These are phyloP conservation scores for Trametes villosa DNA, from an alignment of 768 basidiomycete genomes.

Conservation along the genomic window DNA sequence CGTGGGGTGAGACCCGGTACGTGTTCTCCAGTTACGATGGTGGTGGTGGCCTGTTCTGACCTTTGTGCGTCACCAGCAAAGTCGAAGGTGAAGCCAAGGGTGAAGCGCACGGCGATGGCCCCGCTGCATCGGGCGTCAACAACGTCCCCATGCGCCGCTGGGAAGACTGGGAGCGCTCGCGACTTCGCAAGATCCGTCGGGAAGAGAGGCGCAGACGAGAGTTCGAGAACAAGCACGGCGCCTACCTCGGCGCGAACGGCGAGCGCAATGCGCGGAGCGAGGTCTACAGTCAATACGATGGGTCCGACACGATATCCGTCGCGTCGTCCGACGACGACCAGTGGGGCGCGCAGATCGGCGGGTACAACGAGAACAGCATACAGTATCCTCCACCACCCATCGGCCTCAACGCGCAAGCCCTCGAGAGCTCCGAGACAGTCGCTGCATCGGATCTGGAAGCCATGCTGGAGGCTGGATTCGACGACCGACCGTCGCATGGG, in stretches of 20 bases:
- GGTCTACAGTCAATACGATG: constrained; percentile 61
- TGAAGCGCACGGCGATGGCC: constrained; percentile 75
- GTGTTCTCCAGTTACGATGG: constrained; percentile 32
- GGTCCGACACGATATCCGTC: constrained; percentile 81
- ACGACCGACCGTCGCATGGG: constrained; percentile 60
- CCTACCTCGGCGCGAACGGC: constrained; percentile 70
- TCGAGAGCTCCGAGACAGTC: constrained; percentile 49
- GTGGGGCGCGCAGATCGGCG: constrained; percentile 95
- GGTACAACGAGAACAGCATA: constrained; percentile 84
- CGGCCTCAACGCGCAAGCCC: constrained; percentile 54
- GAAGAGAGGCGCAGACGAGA: constrained; percentile 84
- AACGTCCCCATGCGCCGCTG: constrained; percentile 93
- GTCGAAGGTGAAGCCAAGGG: constrained; percentile 90
- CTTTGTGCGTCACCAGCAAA: constrained; percentile 57
- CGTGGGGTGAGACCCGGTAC: constrained; percentile 98
- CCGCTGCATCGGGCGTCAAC: constrained; percentile 51
- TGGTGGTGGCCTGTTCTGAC: constrained; percentile 8
- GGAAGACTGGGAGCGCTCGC: constrained; percentile 99
- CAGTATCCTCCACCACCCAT: constrained; percentile 86
- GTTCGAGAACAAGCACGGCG: constrained; percentile 76
- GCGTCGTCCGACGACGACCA: constrained; percentile 92
- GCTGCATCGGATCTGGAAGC: constrained; percentile 83
- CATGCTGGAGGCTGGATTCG: constrained; percentile 91
- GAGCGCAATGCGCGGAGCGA: constrained; percentile 61
- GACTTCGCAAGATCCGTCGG: constrained; percentile 86